Conservation (phyloP, 2,329 filamentous ascomycete genomes). For the Fusarium hainanense region DNA sequence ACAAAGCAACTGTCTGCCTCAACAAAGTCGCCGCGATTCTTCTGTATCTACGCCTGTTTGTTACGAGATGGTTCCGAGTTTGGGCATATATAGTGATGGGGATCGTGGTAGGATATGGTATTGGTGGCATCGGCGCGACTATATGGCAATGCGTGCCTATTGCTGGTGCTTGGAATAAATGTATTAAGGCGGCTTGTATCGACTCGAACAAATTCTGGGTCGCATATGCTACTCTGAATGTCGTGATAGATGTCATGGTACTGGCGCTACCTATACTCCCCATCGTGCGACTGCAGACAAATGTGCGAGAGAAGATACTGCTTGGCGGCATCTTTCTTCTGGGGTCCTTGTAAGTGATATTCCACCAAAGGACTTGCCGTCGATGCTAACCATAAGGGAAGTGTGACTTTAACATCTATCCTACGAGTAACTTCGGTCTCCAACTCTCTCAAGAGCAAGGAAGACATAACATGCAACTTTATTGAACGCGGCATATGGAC, state of each 20-base stretch:
- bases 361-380: not conserved
- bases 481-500: constrained; percentile 4
- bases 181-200: not conserved
- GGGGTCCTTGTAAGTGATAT: not conserved
- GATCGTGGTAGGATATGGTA: not conserved
- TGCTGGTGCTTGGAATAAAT: not conserved
- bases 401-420: not conserved
- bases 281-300: not conserved
- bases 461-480: not conserved
- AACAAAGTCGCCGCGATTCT: not conserved
- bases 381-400: not conserved
- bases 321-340: not conserved
- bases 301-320: not conserved
- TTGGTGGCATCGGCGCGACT: not conserved
- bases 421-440: constrained; percentile 1
- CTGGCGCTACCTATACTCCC: not conserved
- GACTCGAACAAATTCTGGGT: constrained; percentile 9
- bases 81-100: not conserved
- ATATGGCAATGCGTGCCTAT: constrained; percentile 1
- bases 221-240: not conserved
- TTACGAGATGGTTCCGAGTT: not conserved
- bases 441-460: not conserved
- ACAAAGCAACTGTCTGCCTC: not conserved
- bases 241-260: not conserved
- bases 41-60: not conserved